Percentiles rank a stretch among this genome's conserved stretches.
These are phyloP conservation scores for Claviceps sp. DNA, from an alignment of 2,329 filamentous ascomycete genomes.

Conservation along the genomic window DNA sequence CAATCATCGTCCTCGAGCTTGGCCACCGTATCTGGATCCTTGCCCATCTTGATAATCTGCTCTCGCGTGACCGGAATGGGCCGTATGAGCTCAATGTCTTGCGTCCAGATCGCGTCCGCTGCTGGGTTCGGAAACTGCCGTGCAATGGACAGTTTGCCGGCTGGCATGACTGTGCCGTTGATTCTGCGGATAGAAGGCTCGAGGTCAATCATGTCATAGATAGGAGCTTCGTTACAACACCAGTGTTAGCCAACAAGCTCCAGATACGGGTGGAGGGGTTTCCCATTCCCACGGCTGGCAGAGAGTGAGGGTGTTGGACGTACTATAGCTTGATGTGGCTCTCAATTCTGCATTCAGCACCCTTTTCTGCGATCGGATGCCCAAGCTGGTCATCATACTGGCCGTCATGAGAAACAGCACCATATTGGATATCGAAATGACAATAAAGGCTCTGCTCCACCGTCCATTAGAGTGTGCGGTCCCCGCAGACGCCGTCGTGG, in stretches of 20 bases:
- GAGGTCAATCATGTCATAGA: constrained; percentile 1
- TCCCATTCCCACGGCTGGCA: no score
- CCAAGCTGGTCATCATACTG: not conserved
- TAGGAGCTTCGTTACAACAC: not conserved
- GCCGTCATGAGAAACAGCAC: not conserved
- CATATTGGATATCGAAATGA: not conserved
- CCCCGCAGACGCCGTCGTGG: no score
- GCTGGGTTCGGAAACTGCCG: not conserved
- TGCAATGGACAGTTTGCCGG: not conserved
- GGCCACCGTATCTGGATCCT: constrained; percentile 1
- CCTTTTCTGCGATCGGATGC: not conserved
- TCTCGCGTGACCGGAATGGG: not conserved
- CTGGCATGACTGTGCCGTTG: not conserved
- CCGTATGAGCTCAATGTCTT: not conserved
- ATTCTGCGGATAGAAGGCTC: not conserved
- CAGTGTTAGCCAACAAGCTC: no score
- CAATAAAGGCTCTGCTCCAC: not conserved
- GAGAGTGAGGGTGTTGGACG: no score
- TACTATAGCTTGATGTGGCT: not conserved
- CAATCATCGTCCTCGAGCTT: constrained; percentile 1
- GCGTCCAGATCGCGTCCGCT: not conserved
- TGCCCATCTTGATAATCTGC: constrained; percentile 1
- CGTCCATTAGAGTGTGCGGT: not conserved
- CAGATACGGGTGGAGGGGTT: no score
- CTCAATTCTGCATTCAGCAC: not conserved